These are phyloP conservation scores for Pythium biforme DNA, from an alignment of 352 stramenopile genomes.

Conservation along the genomic window DNA sequence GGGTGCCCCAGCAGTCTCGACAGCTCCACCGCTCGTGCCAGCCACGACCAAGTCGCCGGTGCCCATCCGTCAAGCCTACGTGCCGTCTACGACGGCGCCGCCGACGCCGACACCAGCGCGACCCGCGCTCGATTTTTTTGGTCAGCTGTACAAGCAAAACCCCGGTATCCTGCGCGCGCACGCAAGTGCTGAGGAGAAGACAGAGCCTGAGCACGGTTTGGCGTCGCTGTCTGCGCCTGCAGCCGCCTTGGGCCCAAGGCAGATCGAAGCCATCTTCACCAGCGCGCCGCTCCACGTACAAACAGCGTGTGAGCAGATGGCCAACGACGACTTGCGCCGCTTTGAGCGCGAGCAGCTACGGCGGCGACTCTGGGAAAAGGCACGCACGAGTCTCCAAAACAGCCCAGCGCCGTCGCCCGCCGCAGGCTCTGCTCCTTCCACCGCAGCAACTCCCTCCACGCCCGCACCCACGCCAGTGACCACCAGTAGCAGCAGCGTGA, in stretches of 20 bases:
- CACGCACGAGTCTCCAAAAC: conserved; percentile 30
- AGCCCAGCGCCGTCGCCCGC: conserved; percentile 21
- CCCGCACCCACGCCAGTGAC: background rate
- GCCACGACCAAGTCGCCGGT: conserved; percentile 14
- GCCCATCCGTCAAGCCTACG: conserved; percentile 26
- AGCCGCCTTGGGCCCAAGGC: background rate
- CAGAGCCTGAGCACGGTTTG: background rate
- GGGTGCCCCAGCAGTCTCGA: background rate
- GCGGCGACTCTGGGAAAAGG: conserved; percentile 59
- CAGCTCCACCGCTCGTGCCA: background rate
- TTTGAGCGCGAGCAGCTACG: conserved; percentile 65
- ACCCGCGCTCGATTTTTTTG: conserved; percentile 45
- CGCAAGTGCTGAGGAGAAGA: background rate
- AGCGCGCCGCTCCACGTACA: conserved; percentile 31
- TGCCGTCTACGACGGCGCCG: conserved; percentile 42
- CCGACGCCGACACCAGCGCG: conserved; percentile 33
- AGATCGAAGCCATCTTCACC: conserved; percentile 36
- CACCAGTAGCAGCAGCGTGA: background rate
- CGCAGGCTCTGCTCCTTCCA: background rate
- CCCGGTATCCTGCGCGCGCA: conserved; percentile 3
- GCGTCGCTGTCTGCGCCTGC: background rate
- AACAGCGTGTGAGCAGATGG: conserved; percentile 44
- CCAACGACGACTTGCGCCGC: conserved; percentile 47
- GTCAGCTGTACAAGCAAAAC: conserved; percentile 32
- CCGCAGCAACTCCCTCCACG: background rate